These are phyloP conservation scores for Phoma sp. DNA, from an alignment of 2,329 filamentous ascomycete genomes.

Conservation along the genomic window DNA sequence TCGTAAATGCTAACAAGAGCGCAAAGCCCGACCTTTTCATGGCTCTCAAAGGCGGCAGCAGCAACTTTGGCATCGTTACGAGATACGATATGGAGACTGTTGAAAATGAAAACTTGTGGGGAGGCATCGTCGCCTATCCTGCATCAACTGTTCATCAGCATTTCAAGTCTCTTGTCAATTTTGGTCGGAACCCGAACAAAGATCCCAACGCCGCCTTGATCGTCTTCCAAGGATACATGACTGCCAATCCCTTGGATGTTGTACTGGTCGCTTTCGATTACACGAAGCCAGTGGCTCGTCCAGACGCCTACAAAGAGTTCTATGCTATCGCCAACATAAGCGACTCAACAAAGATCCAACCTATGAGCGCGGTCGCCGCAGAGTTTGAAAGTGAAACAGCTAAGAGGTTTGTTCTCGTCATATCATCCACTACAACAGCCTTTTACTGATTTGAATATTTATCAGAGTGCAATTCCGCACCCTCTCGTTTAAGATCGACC, in stretches of 20 bases:
- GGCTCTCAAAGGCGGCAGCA: constrained; percentile 43
- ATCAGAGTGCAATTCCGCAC: constrained; percentile 25
- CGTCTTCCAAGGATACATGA: constrained; percentile 21
- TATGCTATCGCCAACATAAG: constrained; percentile 20
- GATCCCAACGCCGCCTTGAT: constrained; percentile 21
- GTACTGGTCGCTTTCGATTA: constrained; percentile 23
- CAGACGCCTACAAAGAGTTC: constrained; percentile 27
- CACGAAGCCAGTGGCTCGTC: constrained; percentile 20
- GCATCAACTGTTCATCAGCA: constrained; percentile 18
- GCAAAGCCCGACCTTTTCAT: constrained; percentile 37
- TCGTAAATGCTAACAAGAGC: constrained; percentile 23
- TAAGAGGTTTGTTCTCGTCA: constrained; percentile 9
- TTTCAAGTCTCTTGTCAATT: constrained; percentile 19
- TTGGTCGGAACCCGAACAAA: constrained; percentile 11
- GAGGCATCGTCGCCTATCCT: constrained; percentile 20
- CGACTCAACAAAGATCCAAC: constrained; percentile 27
- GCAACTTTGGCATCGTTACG: constrained; percentile 39
- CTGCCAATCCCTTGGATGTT: constrained; percentile 18
- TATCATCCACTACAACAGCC: too few species aligned
- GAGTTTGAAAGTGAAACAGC: constrained; percentile 22
- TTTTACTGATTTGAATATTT: neutral
- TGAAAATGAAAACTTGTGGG: constrained; percentile 23
- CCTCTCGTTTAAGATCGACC: constrained; percentile 34
- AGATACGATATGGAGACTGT: constrained; percentile 31
- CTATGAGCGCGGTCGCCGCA: constrained; percentile 20